Evolutionary conservation across 1,139 yeast genomes (phyloP).

Genomic region (Nakaseomyces glabratus): DNA sequence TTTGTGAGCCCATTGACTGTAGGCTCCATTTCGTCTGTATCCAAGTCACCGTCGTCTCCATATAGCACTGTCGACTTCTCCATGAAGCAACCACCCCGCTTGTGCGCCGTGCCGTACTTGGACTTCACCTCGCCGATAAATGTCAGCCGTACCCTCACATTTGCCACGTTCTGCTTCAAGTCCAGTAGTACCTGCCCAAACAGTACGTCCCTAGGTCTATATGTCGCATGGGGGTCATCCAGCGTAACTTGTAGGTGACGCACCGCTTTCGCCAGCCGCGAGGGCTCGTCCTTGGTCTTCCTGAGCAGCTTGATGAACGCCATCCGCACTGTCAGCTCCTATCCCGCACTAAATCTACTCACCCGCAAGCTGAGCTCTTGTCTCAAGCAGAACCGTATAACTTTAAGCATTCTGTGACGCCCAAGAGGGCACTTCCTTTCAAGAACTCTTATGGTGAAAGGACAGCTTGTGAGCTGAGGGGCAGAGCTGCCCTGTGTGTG

Average conservation of each 20-base stretch:
- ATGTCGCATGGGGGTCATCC: constrained; percentile 6
- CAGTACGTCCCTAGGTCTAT: constrained; percentile 5
- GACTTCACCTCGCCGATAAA: constrained; percentile 50
- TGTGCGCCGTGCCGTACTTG: constrained; percentile 32
- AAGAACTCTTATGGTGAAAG: too few species aligned
- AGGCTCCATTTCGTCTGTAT: not conserved
- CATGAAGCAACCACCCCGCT: constrained; percentile 42
- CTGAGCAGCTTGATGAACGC: constrained; percentile 1
- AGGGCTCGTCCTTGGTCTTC: not conserved
- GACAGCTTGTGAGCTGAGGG: too few species aligned
- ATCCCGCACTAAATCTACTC: too few species aligned
- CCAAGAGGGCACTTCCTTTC: too few species aligned
- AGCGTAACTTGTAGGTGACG: not conserved
- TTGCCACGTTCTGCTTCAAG: constrained; percentile 21
- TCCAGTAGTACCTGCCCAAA: constrained; percentile 7
- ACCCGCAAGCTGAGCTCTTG: too few species aligned
- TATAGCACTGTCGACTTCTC: constrained; percentile 60
- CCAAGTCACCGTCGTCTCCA: constrained; percentile 35
- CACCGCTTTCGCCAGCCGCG: not conserved
- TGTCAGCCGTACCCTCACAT: constrained; percentile 29
- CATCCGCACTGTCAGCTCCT: not conserved
- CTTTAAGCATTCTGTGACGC: too few species aligned
- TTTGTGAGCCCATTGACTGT: constrained; percentile 43
- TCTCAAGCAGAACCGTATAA: too few species aligned
- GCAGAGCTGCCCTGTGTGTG: too few species aligned